phyloP scores from a whole-genome alignment of 805 yeast genomes.

The Kazachstania martiniae region DNA sequence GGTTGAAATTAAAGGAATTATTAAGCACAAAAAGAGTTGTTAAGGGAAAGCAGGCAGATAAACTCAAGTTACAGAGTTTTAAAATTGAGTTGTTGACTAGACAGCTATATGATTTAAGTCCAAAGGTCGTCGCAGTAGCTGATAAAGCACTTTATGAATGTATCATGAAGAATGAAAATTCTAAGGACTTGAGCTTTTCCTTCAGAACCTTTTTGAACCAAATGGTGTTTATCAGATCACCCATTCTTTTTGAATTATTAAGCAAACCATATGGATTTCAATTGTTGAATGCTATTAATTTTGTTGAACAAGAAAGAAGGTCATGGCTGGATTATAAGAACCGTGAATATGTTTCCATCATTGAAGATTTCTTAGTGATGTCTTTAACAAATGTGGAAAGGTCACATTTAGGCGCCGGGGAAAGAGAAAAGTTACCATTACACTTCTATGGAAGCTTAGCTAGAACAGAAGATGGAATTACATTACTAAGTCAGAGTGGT shows the following conservation, averaged over 20 bases:
- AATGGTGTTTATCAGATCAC: conserved; percentile 41
- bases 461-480: conserved; percentile 70
- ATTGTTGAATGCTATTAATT: conserved; percentile 47
- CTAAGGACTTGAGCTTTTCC: conserved; percentile 14
- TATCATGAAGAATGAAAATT: conserved; percentile 31
- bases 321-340: conserved; percentile 48
- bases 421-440: conserved; percentile 32
- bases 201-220: conserved; percentile 29
- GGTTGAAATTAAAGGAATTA: conserved; percentile 15
- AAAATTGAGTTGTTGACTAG: conserved; percentile 42
- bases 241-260: conserved; percentile 52
- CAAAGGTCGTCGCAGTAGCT: conserved; percentile 44
- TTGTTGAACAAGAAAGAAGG: conserved; percentile 53
- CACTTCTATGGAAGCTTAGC: conserved; percentile 77
- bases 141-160: conserved; percentile 46
- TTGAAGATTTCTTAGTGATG: conserved; percentile 32
- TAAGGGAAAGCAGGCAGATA: conserved; percentile 1
- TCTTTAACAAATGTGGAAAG: neutral
- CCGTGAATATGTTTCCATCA: conserved; percentile 35
- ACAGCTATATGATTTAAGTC: conserved; percentile 58
- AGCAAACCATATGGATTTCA: conserved; percentile 60
- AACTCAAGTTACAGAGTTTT: conserved; percentile 5
- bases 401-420: conserved; percentile 1
- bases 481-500: conserved; percentile 42
- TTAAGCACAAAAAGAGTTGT: neutral